Conservation (phyloP, 2,329 filamentous ascomycete genomes). For the Beauveria scarabaeidicola region DNA sequence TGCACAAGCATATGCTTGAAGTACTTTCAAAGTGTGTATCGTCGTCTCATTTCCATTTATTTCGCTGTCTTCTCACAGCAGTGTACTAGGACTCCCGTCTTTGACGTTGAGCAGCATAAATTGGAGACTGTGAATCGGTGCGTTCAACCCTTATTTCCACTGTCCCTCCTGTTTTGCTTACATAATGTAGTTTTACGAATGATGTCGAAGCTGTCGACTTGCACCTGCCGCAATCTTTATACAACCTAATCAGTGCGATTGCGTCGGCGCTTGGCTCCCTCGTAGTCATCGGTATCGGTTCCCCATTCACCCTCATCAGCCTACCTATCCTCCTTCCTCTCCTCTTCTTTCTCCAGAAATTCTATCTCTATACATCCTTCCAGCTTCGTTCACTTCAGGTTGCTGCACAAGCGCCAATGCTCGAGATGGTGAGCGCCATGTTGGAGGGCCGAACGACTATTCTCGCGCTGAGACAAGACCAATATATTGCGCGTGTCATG, state of each 20-base stretch:
- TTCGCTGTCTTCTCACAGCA: too few relatives aligned
- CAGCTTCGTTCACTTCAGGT: neutral
- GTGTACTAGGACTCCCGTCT: neutral
- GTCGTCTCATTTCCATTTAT: too few relatives aligned
- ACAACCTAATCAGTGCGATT: neutral
- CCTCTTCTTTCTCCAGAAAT: neutral
- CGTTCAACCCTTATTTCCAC: neutral
- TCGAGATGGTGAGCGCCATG: neutral
- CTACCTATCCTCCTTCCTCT: neutral
- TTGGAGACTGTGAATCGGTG: constrained; percentile 1
- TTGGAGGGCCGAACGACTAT: constrained; percentile 1
- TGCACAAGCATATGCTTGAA: neutral
- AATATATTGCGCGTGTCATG: neutral
- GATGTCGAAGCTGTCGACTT: constrained; percentile 4
- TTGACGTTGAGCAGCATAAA: neutral
- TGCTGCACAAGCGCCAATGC: constrained; percentile 4
- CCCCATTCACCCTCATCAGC: neutral
- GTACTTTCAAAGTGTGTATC: neutral
- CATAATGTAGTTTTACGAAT: neutral
- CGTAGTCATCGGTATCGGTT: constrained; percentile 1
- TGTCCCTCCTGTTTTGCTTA: neutral
- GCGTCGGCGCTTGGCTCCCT: neutral
- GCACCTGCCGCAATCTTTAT: neutral
- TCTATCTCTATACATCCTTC: neutral
- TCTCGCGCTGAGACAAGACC: neutral